A percentile compares a stretch with the other conserved stretches of the same genome.
Conservation (phyloP, 768 basidiomycete genomes). For the Mrakia frigida region DNA sequence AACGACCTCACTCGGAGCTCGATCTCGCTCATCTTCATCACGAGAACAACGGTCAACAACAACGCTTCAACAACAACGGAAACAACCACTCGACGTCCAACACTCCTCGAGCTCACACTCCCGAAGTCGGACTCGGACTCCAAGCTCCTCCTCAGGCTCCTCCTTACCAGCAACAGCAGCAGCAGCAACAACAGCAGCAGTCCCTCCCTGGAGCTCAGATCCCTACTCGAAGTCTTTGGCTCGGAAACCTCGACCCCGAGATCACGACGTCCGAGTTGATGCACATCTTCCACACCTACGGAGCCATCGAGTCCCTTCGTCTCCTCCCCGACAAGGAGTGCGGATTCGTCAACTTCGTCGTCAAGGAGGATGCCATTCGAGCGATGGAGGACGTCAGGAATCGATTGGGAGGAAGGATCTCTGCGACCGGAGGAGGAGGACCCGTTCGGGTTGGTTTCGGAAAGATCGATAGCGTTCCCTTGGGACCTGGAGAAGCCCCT, state of each 20-base stretch:
- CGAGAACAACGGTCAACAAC: constrained; percentile 5
- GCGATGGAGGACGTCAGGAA: constrained; percentile 98
- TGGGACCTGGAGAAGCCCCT: constrained; percentile 41
- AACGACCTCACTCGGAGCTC: constrained; percentile 29
- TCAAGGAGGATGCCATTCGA: constrained; percentile 88
- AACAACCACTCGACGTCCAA: constrained; percentile 47
- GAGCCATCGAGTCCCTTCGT: constrained; percentile 90
- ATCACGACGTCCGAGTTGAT: constrained; percentile 93
- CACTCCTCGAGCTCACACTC: constrained; percentile 46
- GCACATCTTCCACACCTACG: constrained; percentile 91
- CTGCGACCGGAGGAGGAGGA: constrained; percentile 68
- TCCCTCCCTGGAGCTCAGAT: constrained; percentile 55
- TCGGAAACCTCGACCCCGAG: constrained; percentile 92
- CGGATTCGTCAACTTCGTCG: constrained; percentile 98
- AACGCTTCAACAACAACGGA: constrained; percentile 26
- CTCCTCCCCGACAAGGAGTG: constrained; percentile 98
- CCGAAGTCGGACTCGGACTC: constrained; percentile 39
- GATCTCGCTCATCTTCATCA: constrained; percentile 35
- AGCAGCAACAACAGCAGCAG: background rate
- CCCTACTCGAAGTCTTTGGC: constrained; percentile 94
- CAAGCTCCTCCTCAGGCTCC: constrained; percentile 58
- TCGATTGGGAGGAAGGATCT: constrained; percentile 75
- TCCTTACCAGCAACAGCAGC: constrained; percentile 30
- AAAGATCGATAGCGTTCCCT: constrained; percentile 92
- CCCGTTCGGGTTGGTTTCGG: constrained; percentile 97